Conservation (phyloP, 495 filamentous ascomycete genomes). For the Lichenothelia convexa region DNA sequence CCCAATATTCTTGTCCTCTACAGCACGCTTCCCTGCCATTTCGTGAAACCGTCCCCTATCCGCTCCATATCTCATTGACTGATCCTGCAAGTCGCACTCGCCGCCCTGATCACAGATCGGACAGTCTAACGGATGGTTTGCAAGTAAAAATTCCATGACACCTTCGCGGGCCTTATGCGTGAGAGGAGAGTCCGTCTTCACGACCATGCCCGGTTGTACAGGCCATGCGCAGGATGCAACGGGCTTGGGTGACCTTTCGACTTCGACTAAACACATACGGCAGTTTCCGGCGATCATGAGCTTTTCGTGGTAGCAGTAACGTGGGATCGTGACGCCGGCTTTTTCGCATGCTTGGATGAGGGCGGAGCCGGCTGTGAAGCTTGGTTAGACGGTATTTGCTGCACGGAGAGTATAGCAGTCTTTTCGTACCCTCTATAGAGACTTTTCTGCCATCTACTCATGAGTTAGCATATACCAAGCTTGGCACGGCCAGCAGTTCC, state of each 20-base stretch:
- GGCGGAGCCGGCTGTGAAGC: constrained; percentile 57
- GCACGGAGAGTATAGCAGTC: neutral
- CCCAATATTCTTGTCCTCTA: constrained; percentile 98
- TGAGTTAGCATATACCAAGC: too few relatives aligned
- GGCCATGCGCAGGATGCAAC: constrained; percentile 98
- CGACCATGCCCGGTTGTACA: constrained; percentile 94
- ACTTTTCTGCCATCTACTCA: constrained; percentile 95
- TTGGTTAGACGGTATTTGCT: too few relatives aligned
- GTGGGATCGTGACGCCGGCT: constrained; percentile 76
- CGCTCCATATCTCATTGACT: constrained; percentile 95
- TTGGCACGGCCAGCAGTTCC: too few relatives aligned
- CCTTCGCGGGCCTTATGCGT: constrained; percentile 95
- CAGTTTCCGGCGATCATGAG: constrained; percentile 98
- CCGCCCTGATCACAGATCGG: constrained; percentile 95
- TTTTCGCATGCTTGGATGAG: constrained; percentile 99
- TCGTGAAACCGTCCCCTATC: constrained; percentile 96
- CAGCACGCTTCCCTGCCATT: constrained; percentile 79
- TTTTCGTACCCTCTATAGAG: constrained; percentile 66
- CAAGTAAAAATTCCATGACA: constrained; percentile 95
- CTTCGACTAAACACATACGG: constrained; percentile 98
- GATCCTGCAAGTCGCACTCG: constrained; percentile 96
- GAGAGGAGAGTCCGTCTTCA: constrained; percentile 90
- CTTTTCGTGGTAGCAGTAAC: constrained; percentile 99
- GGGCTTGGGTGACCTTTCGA: constrained; percentile 86
- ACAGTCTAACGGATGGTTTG: constrained; percentile 95